These are phyloP conservation scores for Epichloe scottii DNA, from an alignment of 2,329 filamentous ascomycete genomes.

Conservation along the genomic window DNA sequence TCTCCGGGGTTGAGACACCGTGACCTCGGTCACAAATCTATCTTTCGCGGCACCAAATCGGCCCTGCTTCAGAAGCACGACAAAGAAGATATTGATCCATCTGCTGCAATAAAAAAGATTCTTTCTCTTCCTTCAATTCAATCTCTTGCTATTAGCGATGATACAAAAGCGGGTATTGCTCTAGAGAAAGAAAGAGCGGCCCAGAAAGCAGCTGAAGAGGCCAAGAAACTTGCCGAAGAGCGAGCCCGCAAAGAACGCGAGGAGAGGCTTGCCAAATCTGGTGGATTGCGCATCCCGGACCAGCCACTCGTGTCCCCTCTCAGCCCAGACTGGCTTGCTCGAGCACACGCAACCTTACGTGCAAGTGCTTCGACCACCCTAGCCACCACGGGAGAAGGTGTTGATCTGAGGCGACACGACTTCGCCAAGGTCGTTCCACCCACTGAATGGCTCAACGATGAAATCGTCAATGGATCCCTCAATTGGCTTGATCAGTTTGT, in stretches of 20 bases:
- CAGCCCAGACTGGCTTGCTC: slow-evolving; percentile 15
- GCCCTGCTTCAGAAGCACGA: background rate
- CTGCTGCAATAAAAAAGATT: slow-evolving; percentile 15
- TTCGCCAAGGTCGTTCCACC: slow-evolving; percentile 48
- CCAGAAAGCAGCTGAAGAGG: slow-evolving; percentile 14
- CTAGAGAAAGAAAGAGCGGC: slow-evolving; percentile 10
- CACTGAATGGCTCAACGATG: slow-evolving; percentile 62
- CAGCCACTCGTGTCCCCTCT: slow-evolving; percentile 16
- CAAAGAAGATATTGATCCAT: slow-evolving; percentile 5
- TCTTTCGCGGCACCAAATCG: background rate
- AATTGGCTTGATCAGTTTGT: slow-evolving; percentile 45
- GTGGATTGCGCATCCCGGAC: slow-evolving; percentile 18
- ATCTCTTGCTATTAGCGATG: slow-evolving; percentile 17
- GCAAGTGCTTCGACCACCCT: slow-evolving; percentile 23
- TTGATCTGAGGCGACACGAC: slow-evolving; percentile 40
- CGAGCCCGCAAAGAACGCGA: slow-evolving; percentile 6
- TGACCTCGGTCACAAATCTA: background rate
- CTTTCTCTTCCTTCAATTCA: slow-evolving; percentile 15
- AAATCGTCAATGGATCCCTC: slow-evolving; percentile 58
- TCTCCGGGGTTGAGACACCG: background rate
- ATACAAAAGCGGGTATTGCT: slow-evolving; percentile 10
- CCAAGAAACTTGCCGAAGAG: slow-evolving; percentile 15
- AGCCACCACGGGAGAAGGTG: slow-evolving; percentile 35
- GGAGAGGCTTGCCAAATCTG: slow-evolving; percentile 17
- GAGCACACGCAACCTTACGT: slow-evolving; percentile 20